Evolutionary conservation across 2,329 filamentous ascomycete genomes (phyloP).

Genomic region (Huntiella savannae): DNA sequence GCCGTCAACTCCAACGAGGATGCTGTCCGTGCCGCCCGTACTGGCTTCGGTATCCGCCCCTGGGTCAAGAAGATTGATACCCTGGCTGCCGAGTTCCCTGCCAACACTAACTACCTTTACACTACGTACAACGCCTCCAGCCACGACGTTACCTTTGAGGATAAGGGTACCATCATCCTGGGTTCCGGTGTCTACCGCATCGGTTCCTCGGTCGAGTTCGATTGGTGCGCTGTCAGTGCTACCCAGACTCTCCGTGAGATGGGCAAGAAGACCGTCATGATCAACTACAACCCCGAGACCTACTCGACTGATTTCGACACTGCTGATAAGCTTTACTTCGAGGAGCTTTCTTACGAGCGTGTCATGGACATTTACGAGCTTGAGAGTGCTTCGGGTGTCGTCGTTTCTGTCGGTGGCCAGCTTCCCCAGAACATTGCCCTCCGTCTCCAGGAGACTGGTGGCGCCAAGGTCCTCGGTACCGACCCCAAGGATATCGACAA

Average conservation of each 20-base stretch:
- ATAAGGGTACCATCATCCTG: conserved; percentile 74
- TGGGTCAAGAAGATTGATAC: conserved; percentile 76
- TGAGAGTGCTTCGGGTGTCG: conserved; percentile 66
- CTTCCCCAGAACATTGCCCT: conserved; percentile 95
- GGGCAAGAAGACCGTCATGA: conserved; percentile 95
- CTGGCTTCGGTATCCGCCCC: conserved; percentile 73
- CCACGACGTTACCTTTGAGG: conserved; percentile 85
- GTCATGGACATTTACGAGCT: conserved; percentile 99
- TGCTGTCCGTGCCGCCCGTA: conserved; percentile 67
- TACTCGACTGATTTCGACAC: conserved; percentile 69
- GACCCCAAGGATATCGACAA: conserved; percentile 91
- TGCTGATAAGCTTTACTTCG: conserved; percentile 87
- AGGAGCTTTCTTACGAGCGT: conserved; percentile 88
- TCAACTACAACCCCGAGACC: conserved; percentile 81
- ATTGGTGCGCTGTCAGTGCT: conserved; percentile 92
- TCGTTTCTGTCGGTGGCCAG: conserved; percentile 91
- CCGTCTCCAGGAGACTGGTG: conserved; percentile 75
- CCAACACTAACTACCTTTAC: conserved; percentile 87
- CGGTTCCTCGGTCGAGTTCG: conserved; percentile 92
- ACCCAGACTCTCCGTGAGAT: conserved; percentile 65
- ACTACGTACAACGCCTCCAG: conserved; percentile 93
- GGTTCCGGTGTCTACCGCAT: conserved; percentile 96
- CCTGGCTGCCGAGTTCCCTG: conserved; percentile 87
- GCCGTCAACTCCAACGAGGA: conserved; percentile 77
- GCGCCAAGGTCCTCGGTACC: conserved; percentile 80